A percentile compares a stretch with the other conserved stretches of the same genome.
Evolutionary conservation across 2,329 filamentous ascomycete species (phyloP).

Genomic region (Metarhizium anisopliae): DNA sequence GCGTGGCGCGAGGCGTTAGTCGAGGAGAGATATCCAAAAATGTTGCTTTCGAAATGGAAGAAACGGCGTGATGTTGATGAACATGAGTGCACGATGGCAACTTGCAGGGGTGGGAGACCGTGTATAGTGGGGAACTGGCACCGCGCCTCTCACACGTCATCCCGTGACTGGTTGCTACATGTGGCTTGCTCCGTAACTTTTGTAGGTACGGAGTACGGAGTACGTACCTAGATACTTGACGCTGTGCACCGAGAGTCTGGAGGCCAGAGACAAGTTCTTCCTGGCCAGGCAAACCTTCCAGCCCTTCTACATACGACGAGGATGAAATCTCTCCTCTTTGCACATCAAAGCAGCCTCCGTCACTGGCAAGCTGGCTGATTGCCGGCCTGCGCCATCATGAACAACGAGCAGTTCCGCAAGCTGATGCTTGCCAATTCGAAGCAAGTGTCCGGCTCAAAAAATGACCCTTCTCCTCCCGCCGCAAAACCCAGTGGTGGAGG

Average conservation of each 20-base stretch:
- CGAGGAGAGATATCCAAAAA: background rate
- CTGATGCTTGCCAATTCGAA: slow-evolving; percentile 50
- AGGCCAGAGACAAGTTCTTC: too few species aligned
- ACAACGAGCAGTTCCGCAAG: slow-evolving; percentile 89
- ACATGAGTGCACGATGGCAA: background rate
- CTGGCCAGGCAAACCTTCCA: background rate
- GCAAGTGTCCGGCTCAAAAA: slow-evolving; percentile 29
- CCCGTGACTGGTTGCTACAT: slow-evolving; percentile 23
- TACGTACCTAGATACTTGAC: too few species aligned
- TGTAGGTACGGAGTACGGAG: too few species aligned
- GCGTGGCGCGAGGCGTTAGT: background rate
- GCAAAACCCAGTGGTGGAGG: slow-evolving; percentile 20
- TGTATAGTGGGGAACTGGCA: slow-evolving; percentile 25
- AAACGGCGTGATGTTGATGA: background rate
- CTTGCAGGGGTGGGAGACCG: slow-evolving; percentile 10
- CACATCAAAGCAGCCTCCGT: background rate
- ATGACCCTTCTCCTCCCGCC: slow-evolving; percentile 34
- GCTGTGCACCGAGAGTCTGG: too few species aligned
- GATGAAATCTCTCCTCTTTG: background rate
- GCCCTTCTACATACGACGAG: background rate
- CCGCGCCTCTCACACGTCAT: slow-evolving; percentile 28
- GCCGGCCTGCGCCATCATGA: slow-evolving; percentile 53
- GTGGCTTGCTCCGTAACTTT: background rate
- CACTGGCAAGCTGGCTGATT: background rate
- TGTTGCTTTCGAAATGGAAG: background rate